Base-by-base conservation (phyloP, 331 rosid species). In the Cydonia oblonga region DNA sequence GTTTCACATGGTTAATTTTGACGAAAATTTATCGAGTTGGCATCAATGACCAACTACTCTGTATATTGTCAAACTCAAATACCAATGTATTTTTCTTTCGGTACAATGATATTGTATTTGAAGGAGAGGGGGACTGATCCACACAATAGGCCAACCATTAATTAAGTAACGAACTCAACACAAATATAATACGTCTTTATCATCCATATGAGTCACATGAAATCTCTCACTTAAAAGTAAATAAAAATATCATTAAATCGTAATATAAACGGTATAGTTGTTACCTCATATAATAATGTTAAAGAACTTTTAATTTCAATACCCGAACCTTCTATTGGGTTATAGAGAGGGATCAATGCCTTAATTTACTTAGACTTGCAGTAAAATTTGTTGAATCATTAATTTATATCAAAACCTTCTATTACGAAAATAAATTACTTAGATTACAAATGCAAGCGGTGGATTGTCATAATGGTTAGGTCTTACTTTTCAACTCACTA, bases 391-490 rank as follows among this genome's bases (percentile, higher is more conserved):
- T 44, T 44, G 14, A 4, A 15, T 6, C 1, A 5, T 1, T 2
- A 5, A 15, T 46, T 18, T 49, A 4, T 49, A 1, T 16, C 54
- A 49, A 49, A 46, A 49, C 54, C 1, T 49, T 49, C 7, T 0
- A 46, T 2, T 15, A 46, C 0, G 0, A 49, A 49, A 49, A 49
- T 2, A 6, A 15, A 49, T 6, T 18, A 49, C 2, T 15, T 2
- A 15, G 9, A 46, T 2, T 46, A 49, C 20, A 2, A 49, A 7
- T 16, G 4, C 1, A 49, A 49, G 9, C 0, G 0, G 1, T 16
- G 4, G 0, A 49, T 16, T 5, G 2, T 1, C 1, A 0, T 16
- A 46, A 5, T 0, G 0, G 0, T 46, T 2, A 16, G 0, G 0
- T 46, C 0, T 2, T 5, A 1, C 19, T 46, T 0, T 46, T 46